Conservation (phyloP, 192 early-diverging fungal species). For the Cetraspora pellucida region DNA sequence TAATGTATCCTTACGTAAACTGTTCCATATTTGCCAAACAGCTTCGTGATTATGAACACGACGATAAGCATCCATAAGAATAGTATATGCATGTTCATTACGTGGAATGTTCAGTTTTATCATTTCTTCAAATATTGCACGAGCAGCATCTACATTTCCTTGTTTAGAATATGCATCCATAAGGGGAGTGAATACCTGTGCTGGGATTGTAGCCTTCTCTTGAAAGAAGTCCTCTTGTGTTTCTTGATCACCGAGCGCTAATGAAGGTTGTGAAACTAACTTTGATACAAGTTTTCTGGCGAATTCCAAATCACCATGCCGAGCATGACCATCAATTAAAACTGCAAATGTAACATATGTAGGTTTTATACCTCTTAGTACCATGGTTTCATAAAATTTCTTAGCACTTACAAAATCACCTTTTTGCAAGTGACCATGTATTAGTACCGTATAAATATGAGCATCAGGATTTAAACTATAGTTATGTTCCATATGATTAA, state of each 20-base stretch:
- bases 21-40: slow-evolving; percentile 52
- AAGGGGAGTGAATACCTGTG: slow-evolving; percentile 51
- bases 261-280: slow-evolving; percentile 7
- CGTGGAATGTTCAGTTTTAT: slow-evolving; percentile 37
- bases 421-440: slow-evolving; percentile 49
- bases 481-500: slow-evolving; percentile 48
- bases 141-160: slow-evolving; percentile 36
- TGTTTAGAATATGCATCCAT: slow-evolving; percentile 45
- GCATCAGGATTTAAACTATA: slow-evolving; percentile 42
- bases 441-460: slow-evolving; percentile 52
- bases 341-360: slow-evolving; percentile 48
- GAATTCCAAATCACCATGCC: slow-evolving; percentile 37
- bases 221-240: neutral
- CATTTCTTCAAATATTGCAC: slow-evolving; percentile 48
- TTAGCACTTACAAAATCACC: slow-evolving; percentile 42
- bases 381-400: slow-evolving; percentile 48
- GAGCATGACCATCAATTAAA: slow-evolving; percentile 47
- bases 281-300: slow-evolving; percentile 16
- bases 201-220: slow-evolving; percentile 16
- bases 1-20: slow-evolving; percentile 33
- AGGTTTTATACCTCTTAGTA: slow-evolving; percentile 43
- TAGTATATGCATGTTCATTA: slow-evolving; percentile 43
- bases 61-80: slow-evolving; percentile 52
- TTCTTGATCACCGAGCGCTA: neutral
- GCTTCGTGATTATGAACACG: slow-evolving; percentile 44